Percentiles rank a stretch among this genome's conserved stretches.
phyloP scores from a whole-genome alignment of 768 basidiomycete species.

The Tulasnella sp. region DNA sequence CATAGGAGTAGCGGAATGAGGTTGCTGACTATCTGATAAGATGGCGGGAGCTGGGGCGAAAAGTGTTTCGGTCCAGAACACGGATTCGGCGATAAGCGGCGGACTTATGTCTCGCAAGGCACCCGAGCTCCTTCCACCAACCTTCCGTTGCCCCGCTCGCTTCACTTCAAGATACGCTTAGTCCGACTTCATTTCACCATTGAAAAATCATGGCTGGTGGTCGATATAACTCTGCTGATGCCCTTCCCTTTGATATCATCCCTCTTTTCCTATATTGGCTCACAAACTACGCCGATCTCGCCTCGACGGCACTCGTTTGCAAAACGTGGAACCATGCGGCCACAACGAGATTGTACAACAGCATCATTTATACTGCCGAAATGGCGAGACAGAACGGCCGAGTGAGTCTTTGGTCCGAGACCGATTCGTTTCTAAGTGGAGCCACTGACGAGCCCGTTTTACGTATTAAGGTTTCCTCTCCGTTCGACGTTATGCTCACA shows the following conservation, averaged over 20 bases:
- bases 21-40: neutral
- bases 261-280: conserved; percentile 10
- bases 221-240: conserved; percentile 13
- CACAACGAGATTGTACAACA: neutral
- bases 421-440: neutral
- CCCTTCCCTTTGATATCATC: conserved; percentile 14
- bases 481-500: conserved; percentile 11
- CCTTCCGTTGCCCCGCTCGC: neutral
- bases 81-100: neutral
- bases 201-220: neutral
- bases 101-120: neutral
- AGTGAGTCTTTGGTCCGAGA: conserved; percentile 1
- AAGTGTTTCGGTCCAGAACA: neutral
- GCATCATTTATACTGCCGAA: neutral
- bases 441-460: neutral
- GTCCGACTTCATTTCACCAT: neutral
- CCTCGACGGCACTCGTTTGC: conserved; percentile 2
- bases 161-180: neutral
- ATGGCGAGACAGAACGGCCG: conserved; percentile 14
- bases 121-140: neutral
- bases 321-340: conserved; percentile 7
- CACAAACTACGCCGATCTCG: conserved; percentile 3
- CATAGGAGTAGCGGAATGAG: neutral
- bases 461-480: conserved; percentile 14
- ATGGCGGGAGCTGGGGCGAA: neutral